Evolutionary conservation across 2,329 filamentous ascomycete genomes (phyloP), one percentile per base, ranked within the genome.

Genomic region (Aureobasidium sp.): DNA sequence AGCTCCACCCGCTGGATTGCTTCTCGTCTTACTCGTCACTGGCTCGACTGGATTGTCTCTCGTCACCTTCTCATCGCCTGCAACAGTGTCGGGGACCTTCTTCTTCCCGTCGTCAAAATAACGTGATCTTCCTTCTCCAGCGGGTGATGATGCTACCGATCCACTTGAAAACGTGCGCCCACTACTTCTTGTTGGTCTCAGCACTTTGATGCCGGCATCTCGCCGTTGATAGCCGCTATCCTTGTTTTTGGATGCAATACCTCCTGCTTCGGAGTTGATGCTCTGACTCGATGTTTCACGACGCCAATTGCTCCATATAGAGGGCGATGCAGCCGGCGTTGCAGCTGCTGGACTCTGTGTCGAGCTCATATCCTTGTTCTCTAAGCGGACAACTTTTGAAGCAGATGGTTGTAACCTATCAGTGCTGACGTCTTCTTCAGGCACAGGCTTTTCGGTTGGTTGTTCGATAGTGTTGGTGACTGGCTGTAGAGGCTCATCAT

Each of bases 1-100:
- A 15, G 89, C 93, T n/a, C 90, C 90, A 9, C 93, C 93, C 21
- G 96, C 84, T 0, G 94, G 93, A 70, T 97, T 97, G 36, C 85
- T 80, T 59, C 72, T 71, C 47, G 67, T 70, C 67, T 72, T 73
- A 21, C 58, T 58, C n/a, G 62, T 58, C 34, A 45, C 58, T 37
- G 58, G 55, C n/a, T 66, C 59, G 16, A 64, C 44, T 30, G 36
- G 25, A 21, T 21, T 16, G 1, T 58, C 53, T 34, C 61, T 47
- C 49, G 57, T 62, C 60, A 15, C 25, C 63, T 39, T 62, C 54
- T 59, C 63, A 3, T 61, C 60, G 13, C 52, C 59, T n/a, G 55
- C 62, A 39, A 42, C 44, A 27, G 36, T 42, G 34, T 65, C 64
- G 15, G 48, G 27, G 3, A 50, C 50, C 55, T 60, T 50, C 37